Base-by-base conservation (phyloP, 176 grass and related monocot species). In the Carex parvula region DNA sequence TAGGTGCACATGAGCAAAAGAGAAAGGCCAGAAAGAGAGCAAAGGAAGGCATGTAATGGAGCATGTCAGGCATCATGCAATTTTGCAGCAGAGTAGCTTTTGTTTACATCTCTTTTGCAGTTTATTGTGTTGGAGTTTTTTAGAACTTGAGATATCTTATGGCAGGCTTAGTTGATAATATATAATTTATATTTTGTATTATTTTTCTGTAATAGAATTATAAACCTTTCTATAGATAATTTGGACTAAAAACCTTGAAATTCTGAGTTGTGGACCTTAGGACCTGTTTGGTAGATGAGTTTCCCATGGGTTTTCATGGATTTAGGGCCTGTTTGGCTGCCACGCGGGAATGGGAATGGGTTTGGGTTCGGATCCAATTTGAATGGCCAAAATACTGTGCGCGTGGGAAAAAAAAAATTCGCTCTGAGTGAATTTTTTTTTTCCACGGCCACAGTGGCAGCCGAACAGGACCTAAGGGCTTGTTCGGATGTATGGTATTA, bases 1-100 rank as follows among this genome's bases (percentile, higher is more conserved):
- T 62, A 97, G 94, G 87, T 61, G 82, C 84, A 50, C 94, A 60
- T 5, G 92, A 97, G 81, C 87, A 91, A 85, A 89, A 92, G 71
- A 91, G 90, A 88, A 88, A 88, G 8, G 79, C 84, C 6, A 94
- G 48, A 81, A 91, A 85, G 90, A 90, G 79, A 63, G 88, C 88
- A 15, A 91, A 94, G 86, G 90, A 74, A 39, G 89, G 86, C 41
- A 83, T 83, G 60, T 83, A 68, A 83, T 30, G 24, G 12, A 22
- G 14, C 2, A 77, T 56, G 22, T 57, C 26, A 78, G 32, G 12
- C 15, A 33, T 55, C 15, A 1, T 32, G 26, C 52, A 57, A 78
- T 78, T 78, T 78, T 78, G 73, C 35, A 57, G 26, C 52, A 55
- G 46, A 78, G 52, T 71, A 71, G 8, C 73, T 55, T 77, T 30